A percentile compares a stretch with the other conserved stretches of the same genome.
Conservation (phyloP, 106 monocot genomes). For the Apostasia ramifera region DNA sequence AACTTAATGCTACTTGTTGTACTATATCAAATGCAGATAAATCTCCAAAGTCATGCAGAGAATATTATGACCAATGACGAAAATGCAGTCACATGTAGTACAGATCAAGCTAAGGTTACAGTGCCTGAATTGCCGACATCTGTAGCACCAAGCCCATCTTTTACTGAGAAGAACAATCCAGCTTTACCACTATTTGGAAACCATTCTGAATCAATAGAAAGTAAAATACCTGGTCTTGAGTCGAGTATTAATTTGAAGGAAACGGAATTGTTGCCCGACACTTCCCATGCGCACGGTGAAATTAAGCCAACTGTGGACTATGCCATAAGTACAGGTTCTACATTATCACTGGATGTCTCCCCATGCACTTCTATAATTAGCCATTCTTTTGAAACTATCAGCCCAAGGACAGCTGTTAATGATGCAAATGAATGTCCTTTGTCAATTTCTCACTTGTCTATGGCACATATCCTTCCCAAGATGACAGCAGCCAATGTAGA, state of each 20-base stretch:
- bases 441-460: slow-evolving; percentile 17
- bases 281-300: slow-evolving; percentile 38
- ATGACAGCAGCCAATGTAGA: slow-evolving; percentile 42
- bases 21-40: slow-evolving; percentile 15
- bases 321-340: slow-evolving; percentile 21
- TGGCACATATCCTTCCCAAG: slow-evolving; percentile 56
- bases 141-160: slow-evolving; percentile 10
- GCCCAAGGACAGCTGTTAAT: slow-evolving; percentile 22
- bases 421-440: slow-evolving; percentile 35
- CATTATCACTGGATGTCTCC: slow-evolving; percentile 25
- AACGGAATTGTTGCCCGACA: slow-evolving; percentile 35
- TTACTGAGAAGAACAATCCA: slow-evolving; percentile 16
- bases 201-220: slow-evolving; percentile 19
- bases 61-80: slow-evolving; percentile 10
- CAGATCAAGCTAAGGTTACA: slow-evolving; percentile 6
- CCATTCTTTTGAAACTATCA: slow-evolving; percentile 36
- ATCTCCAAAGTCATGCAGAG: slow-evolving; percentile 13
- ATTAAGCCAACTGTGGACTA: slow-evolving; percentile 36
- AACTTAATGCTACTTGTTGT: neutral
- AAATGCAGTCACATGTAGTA: slow-evolving; percentile 11
- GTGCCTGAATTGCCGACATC: slow-evolving; percentile 10
- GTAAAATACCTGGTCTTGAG: slow-evolving; percentile 51
- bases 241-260: slow-evolving; percentile 29
- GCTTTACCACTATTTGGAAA: slow-evolving; percentile 14
- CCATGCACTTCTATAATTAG: slow-evolving; percentile 31